phyloP scores from a whole-genome alignment of 306 rosid genomes.

The Prunus fruticosa region DNA sequence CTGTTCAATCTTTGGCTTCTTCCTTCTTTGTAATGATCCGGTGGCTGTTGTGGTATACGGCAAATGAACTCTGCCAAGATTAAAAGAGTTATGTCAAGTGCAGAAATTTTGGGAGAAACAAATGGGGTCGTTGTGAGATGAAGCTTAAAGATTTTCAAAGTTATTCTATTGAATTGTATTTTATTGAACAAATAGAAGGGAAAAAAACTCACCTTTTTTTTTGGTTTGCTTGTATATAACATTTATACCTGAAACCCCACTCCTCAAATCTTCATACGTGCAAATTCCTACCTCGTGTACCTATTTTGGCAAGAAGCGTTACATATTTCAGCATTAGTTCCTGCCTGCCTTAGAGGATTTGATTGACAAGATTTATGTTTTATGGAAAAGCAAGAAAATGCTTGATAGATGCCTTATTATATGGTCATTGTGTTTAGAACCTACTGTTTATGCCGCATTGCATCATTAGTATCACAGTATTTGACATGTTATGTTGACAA shows the following conservation, averaged over 20 bases:
- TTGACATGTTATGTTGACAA: rapidly evolving
- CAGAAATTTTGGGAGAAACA: not conserved
- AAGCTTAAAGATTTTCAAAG: constrained; percentile 2
- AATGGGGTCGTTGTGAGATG: not conserved
- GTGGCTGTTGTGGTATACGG: constrained; percentile 12
- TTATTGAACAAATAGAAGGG: not conserved
- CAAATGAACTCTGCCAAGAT: constrained; percentile 27
- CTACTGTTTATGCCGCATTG: not conserved
- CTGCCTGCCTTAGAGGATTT: no score
- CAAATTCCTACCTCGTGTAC: not conserved
- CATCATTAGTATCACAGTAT: not conserved
- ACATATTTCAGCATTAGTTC: not conserved
- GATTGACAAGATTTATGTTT: no score
- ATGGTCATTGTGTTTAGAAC: not conserved
- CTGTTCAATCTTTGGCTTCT: constrained; percentile 86
- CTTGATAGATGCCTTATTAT: no score
- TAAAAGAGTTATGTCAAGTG: constrained; percentile 21
- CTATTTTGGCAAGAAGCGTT: not conserved
- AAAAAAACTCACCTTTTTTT: no score
- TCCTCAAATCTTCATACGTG: not conserved
- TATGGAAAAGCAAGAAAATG: no score
- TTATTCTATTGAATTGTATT: not conserved
- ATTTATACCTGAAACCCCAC: not conserved
- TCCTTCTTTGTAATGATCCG: constrained; percentile 44
- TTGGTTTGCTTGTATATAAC: not conserved